Conservation (phyloP, 805 yeast genomes). For the Limtongia smithiae region DNA sequence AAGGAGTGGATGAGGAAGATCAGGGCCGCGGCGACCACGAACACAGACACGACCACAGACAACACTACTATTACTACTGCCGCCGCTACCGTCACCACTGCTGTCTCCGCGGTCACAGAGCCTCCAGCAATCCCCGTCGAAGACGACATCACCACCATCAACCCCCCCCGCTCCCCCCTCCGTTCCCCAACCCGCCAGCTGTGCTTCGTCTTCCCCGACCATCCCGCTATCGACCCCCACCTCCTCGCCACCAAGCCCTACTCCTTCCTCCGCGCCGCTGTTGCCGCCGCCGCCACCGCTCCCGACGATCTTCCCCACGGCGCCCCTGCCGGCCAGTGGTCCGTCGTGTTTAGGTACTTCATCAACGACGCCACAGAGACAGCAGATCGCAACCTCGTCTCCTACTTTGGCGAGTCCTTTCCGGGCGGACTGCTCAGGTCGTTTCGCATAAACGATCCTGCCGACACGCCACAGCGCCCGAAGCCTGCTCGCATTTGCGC, state of each 20-base stretch:
- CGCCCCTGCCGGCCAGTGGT: conserved; percentile 1
- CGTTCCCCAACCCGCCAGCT: not conserved
- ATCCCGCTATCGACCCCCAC: too few species aligned
- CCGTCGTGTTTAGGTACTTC: conserved; percentile 6
- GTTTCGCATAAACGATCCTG: not conserved
- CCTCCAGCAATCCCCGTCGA: not conserved
- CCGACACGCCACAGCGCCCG: not conserved
- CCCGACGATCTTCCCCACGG: too few species aligned
- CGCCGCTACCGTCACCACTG: not conserved
- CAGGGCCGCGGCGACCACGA: not conserved
- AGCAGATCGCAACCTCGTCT: not conserved
- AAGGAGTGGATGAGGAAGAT: conserved; percentile 8
- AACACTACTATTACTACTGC: not conserved
- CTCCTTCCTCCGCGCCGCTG: too few species aligned
- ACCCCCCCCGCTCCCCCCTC: not conserved
- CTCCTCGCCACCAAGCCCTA: too few species aligned
- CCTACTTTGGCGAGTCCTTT: conserved; percentile 15
- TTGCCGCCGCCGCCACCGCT: too few species aligned
- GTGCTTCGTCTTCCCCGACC: conserved; percentile 5
- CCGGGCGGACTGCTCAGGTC: conserved; percentile 11
- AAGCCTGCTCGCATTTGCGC: conserved; percentile 4
- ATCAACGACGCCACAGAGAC: not conserved
- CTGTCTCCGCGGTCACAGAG: not conserved
- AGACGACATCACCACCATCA: not conserved
- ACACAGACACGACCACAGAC: not conserved